Evolutionary conservation across 257 asterid species (phyloP).

Genomic region (Lithospermum erythrorhizon): DNA sequence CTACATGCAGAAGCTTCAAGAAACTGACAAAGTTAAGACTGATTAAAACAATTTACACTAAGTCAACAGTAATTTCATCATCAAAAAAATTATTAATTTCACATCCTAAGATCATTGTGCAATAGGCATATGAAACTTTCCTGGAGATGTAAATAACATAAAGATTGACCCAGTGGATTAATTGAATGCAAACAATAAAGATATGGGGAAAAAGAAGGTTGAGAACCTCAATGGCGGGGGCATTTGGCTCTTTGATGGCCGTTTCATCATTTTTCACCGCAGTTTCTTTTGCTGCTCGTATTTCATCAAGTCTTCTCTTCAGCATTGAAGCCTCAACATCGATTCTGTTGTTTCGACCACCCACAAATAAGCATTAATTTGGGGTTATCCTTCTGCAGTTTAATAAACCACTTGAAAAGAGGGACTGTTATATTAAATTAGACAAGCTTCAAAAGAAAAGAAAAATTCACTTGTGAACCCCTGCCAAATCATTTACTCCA

Average conservation of each 20-base stretch:
- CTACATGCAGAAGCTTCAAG: not conserved
- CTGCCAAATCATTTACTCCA: not conserved
- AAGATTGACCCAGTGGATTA: not conserved
- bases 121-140: too few relatives aligned
- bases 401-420: not conserved
- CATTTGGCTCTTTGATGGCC: slow-evolving; percentile 27
- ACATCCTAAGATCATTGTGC: too few relatives aligned
- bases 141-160: too few relatives aligned
- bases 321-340: slow-evolving; percentile 62
- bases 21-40: not conserved
- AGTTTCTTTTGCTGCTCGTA: slow-evolving; percentile 30
- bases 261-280: slow-evolving; percentile 31
- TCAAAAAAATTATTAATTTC: too few relatives aligned
- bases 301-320: slow-evolving; percentile 63
- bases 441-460: not conserved
- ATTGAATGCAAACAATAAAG: not conserved
- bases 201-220: not conserved
- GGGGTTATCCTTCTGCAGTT: not conserved
- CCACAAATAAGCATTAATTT: not conserved
- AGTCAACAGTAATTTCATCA: not conserved
- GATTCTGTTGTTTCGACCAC: slow-evolving; percentile 38
- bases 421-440: not conserved
- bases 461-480: not conserved
- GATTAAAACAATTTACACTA: not conserved
- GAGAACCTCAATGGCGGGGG: slow-evolving; percentile 54